Evolutionary conservation across 306 rosid species (phyloP), one percentile per base, ranked within the genome.

Genomic region (Sechiopsis laciniata): DNA sequence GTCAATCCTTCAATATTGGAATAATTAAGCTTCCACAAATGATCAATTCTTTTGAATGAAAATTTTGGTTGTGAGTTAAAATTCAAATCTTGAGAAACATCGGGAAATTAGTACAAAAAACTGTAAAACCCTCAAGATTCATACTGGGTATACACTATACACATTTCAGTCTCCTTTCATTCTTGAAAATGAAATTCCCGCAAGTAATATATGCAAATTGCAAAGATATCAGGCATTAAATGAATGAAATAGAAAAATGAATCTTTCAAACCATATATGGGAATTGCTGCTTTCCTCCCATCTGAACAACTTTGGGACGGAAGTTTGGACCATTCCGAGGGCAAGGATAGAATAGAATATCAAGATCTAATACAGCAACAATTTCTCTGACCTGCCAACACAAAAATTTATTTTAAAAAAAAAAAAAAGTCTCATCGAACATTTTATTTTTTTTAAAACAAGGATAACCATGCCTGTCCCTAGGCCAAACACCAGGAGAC

Each of bases 261-360:
- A 10, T 35, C 3, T 80, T 46, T 80, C 86, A 82, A 78, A 95
- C 99, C 99, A 95, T 88, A 84, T 88, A 95, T 57, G 99, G 99
- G 70, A 91, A 95, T 81, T 84, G 99, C 81, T 84, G 85, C 76
- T 95, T 95, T 69, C 97, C 99, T 12, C 99, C 99, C 87, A 91
- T 75, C 85, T 87, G 83, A 79, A 72, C 75, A 82, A 87, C 99
- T 87, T 91, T 95, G 50, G 91, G 79, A 65, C 96, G 96, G 45
- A 91, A 95, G 78, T 89, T 94, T 55, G 96, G 97, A 61, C 99
- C 85, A 55, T 91, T 91, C 82, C 81, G 84, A 35, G 97, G 99
- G 76, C 97, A 95, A 22, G 99, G 99, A 86, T 95, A 95, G 83
- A 75, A 91, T 64, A 95, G 75, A 83, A 95, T 91, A 84, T 95